A percentile compares a stretch with the other conserved stretches of the same genome.
phyloP scores from a whole-genome alignment of 441 rosid genomes.

The Omphalea diandra region DNA sequence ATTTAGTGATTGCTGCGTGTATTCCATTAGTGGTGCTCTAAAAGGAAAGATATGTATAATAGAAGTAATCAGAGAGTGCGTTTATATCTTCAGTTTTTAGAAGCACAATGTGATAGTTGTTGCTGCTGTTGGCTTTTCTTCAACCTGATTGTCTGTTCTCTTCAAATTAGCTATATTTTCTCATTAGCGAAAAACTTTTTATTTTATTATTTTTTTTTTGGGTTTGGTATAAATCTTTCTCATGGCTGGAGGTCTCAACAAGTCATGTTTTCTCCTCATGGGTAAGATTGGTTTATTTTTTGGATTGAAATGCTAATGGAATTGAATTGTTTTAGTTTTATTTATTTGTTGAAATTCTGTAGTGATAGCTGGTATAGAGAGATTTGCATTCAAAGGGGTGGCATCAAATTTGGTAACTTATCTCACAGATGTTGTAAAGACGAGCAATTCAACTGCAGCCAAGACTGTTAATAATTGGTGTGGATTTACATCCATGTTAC shows the following conservation, averaged over 20 bases:
- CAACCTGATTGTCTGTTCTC: background rate
- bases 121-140: background rate
- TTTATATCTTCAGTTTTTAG: background rate
- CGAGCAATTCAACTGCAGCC: constrained; percentile 89
- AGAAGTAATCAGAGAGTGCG: too few relatives aligned
- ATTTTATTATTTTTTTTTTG: too few relatives aligned
- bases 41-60: background rate
- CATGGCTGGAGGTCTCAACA: constrained; percentile 57
- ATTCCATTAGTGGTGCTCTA: background rate
- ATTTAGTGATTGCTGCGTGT: background rate
- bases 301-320: background rate
- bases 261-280: constrained; percentile 74
- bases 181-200: background rate
- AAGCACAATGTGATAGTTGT: constrained; percentile 1
- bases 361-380: constrained; percentile 87
- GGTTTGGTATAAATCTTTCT: too few relatives aligned
- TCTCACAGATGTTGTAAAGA: constrained; percentile 70
- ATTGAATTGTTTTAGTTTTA: background rate
- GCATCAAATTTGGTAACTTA: constrained; percentile 89
- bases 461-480: constrained; percentile 88
- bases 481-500: constrained; percentile 85
- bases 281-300: constrained; percentile 36
- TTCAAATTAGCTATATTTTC: background rate
- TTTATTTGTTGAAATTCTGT: background rate
- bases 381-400: constrained; percentile 96